Conservation (phyloP, 2,329 filamentous ascomycete genomes). For the Diaporthe vaccinii region DNA sequence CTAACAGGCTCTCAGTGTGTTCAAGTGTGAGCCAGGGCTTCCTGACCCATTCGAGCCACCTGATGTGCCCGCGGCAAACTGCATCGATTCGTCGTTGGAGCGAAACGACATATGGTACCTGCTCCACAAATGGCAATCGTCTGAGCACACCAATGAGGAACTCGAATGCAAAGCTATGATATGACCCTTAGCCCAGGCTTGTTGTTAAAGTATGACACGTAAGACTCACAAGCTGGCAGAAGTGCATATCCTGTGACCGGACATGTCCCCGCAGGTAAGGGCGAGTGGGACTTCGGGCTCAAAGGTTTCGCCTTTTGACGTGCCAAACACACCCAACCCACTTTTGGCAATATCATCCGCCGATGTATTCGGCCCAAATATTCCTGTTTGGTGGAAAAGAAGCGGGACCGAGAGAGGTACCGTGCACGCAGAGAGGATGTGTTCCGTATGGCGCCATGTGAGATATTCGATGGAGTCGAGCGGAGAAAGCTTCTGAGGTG, state of each 20-base stretch:
- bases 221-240: neutral
- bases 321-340: neutral
- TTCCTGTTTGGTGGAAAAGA: neutral
- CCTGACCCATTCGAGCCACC: neutral
- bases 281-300: neutral
- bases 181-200: neutral
- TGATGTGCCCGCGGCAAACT: slow-evolving; percentile 18
- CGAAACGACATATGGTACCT: neutral
- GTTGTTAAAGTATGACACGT: fast-evolving
- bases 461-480: slow-evolving; percentile 19
- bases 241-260: neutral
- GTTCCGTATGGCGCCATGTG: slow-evolving; percentile 32
- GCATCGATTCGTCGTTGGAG: neutral
- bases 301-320: neutral
- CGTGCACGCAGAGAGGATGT: slow-evolving; percentile 32
- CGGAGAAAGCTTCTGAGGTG: neutral
- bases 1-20: neutral
- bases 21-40: neutral
- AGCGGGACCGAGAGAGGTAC: neutral
- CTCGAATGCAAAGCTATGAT: neutral
- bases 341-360: too few relatives aligned
- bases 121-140: neutral
- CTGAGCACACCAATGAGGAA: neutral
- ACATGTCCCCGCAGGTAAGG: neutral
- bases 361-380: too few relatives aligned